phyloP scores from a whole-genome alignment of 768 basidiomycete species.

The Clitopilus passeckerianus region DNA sequence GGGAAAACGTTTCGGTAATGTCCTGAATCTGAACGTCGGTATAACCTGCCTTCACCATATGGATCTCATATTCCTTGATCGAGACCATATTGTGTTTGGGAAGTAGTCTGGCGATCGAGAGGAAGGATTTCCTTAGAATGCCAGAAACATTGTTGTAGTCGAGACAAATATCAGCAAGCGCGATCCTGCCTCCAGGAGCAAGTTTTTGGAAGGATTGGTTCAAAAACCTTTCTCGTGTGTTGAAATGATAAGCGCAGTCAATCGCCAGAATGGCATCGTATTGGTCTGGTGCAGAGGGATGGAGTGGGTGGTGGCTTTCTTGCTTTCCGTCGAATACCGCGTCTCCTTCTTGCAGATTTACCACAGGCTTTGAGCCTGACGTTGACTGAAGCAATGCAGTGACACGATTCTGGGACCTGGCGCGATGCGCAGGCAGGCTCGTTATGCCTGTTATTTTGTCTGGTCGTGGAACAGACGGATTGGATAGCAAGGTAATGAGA shows the following conservation, averaged over 20 bases:
- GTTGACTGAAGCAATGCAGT: constrained; percentile 16
- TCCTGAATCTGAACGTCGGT: constrained; percentile 50
- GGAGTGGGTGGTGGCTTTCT: constrained; percentile 39
- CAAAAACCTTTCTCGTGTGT: constrained; percentile 46
- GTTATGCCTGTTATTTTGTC: constrained; percentile 53
- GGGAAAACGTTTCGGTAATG: constrained; percentile 55
- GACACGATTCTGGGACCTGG: constrained; percentile 39
- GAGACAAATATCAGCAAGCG: constrained; percentile 61
- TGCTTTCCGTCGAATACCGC: constrained; percentile 35
- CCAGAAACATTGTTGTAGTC: constrained; percentile 19
- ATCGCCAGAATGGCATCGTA: constrained; percentile 55
- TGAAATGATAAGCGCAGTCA: constrained; percentile 70
- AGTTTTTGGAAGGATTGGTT: constrained; percentile 43
- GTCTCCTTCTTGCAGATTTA: constrained; percentile 42
- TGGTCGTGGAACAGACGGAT: constrained; percentile 40
- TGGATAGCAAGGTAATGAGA: constrained; percentile 45
- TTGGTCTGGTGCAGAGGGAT: constrained; percentile 19
- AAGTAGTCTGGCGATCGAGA: constrained; percentile 33
- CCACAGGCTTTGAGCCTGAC: constrained; percentile 17
- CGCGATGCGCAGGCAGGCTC: constrained; percentile 41
- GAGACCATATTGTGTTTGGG: constrained; percentile 47
- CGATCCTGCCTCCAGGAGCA: constrained; percentile 44
- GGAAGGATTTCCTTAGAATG: constrained; percentile 19
- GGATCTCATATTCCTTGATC: constrained; percentile 33
- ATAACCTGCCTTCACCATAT: constrained; percentile 47